Conservation (phyloP, 768 basidiomycete genomes). For the Auricularia cornea region DNA sequence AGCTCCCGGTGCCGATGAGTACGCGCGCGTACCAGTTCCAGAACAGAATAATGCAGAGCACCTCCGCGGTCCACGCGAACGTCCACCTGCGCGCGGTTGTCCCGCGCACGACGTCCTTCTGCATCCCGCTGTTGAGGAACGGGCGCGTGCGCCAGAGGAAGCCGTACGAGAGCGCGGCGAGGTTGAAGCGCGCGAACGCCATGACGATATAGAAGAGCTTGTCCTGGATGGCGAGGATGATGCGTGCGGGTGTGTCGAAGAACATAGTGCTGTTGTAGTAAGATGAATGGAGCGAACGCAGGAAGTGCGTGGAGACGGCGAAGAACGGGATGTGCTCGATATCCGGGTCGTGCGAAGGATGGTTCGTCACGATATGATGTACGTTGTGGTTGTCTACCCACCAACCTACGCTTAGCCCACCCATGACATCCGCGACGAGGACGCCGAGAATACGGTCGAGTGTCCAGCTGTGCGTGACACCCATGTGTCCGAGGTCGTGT, state of each 20-base stretch:
- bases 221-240: constrained; percentile 74
- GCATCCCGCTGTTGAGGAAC: constrained; percentile 52
- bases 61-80: constrained; percentile 53
- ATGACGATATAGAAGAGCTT: constrained; percentile 89
- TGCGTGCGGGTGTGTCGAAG: constrained; percentile 60
- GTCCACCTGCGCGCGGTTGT: constrained; percentile 51
- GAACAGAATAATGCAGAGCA: constrained; percentile 69
- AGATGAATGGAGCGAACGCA: constrained; percentile 81
- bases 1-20: constrained; percentile 61
- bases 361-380: constrained; percentile 95
- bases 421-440: constrained; percentile 74
- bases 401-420: constrained; percentile 94
- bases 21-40: constrained; percentile 81
- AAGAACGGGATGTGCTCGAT: constrained; percentile 90
- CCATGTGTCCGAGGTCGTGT: constrained; percentile 94
- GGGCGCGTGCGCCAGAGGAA: constrained; percentile 36
- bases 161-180: constrained; percentile 79
- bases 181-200: constrained; percentile 87
- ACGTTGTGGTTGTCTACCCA: constrained; percentile 83
- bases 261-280: constrained; percentile 86
- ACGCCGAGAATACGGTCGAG: constrained; percentile 74
- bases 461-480: constrained; percentile 82
- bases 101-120: constrained; percentile 22
- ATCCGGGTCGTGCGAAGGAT: constrained; percentile 88
- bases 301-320: constrained; percentile 83